phyloP scores from a whole-genome alignment of 345 rosid species.

The Eucalyptus virginea region DNA sequence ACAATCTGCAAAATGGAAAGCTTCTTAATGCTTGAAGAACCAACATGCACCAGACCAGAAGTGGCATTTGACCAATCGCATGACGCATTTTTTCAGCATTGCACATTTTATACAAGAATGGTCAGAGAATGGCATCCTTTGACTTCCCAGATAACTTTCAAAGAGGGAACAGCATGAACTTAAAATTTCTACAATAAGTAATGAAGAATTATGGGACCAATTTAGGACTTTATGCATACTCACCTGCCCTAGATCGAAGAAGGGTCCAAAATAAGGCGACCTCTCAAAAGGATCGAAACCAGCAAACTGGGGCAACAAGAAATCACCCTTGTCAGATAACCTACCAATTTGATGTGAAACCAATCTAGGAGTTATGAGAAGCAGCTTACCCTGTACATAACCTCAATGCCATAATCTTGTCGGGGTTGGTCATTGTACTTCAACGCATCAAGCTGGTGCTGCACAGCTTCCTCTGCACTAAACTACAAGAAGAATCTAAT shows the following conservation, averaged over 20 bases:
- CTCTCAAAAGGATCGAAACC: slow-evolving; percentile 97
- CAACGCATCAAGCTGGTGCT: slow-evolving; percentile 72
- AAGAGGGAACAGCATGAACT: not conserved
- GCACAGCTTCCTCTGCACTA: slow-evolving; percentile 84
- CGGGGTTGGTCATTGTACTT: slow-evolving; percentile 85
- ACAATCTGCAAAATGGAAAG: not conserved
- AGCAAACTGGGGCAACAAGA: slow-evolving; percentile 54
- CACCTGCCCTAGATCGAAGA: slow-evolving; percentile 91
- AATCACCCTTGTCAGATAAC: not conserved
- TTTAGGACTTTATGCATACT: not conserved
- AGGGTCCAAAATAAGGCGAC: slow-evolving; percentile 87
- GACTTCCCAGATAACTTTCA: not conserved
- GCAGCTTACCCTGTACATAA: slow-evolving; percentile 70
- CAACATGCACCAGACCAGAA: not conserved
- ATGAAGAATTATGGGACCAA: not conserved
- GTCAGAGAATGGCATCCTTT: not conserved
- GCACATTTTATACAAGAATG: not conserved
- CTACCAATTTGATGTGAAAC: not conserved
- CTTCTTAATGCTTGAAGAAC: not conserved
- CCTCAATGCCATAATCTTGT: slow-evolving; percentile 82
- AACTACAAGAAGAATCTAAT: slow-evolving; percentile 38
- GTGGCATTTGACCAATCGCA: not conserved
- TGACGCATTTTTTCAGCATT: not conserved
- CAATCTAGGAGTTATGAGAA: not conserved
- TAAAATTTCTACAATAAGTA: not conserved